These are phyloP conservation scores for Porodaedalea pini DNA, from an alignment of 1,284 basidiomycete genomes.

Conservation along the genomic window DNA sequence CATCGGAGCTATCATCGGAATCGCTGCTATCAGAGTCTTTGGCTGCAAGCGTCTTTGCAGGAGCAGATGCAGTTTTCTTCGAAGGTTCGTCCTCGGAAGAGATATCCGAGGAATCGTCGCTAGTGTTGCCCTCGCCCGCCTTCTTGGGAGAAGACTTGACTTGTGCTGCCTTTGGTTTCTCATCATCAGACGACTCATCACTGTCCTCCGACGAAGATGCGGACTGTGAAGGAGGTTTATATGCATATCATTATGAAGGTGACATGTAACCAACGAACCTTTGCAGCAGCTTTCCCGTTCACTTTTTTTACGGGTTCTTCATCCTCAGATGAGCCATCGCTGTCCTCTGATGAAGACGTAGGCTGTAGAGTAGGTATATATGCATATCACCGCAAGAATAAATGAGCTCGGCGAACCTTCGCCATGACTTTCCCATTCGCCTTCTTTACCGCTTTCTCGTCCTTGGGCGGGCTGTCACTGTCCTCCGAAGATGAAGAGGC, in stretches of 20 bases:
- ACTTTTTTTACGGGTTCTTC: constrained; percentile 3
- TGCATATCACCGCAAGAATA: background rate
- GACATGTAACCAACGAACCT: constrained; percentile 8
- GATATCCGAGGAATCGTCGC: constrained; percentile 17
- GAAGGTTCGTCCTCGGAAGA: constrained; percentile 22
- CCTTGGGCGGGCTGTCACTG: background rate
- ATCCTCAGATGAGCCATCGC: constrained; percentile 4
- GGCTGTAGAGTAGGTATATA: background rate
- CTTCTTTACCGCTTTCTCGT: background rate
- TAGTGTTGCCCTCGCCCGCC: constrained; percentile 21
- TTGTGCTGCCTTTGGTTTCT: constrained; percentile 39
- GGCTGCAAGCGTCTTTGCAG: constrained; percentile 18
- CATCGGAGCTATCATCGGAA: constrained; percentile 16
- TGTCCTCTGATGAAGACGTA: constrained; percentile 1
- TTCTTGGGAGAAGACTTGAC: constrained; percentile 26
- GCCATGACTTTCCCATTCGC: constrained; percentile 4
- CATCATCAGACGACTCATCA: constrained; percentile 28
- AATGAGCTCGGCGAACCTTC: constrained; percentile 15
- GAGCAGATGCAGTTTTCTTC: constrained; percentile 24
- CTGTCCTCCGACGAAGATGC: constrained; percentile 14
- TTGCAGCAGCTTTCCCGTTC: constrained; percentile 13
- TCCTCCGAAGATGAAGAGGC: background rate
- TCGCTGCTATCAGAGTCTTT: constrained; percentile 11
- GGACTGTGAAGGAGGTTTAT: background rate
- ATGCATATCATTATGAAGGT: background rate